Conservation (phyloP, 495 filamentous ascomycete species). For the Penicillium manginii region DNA sequence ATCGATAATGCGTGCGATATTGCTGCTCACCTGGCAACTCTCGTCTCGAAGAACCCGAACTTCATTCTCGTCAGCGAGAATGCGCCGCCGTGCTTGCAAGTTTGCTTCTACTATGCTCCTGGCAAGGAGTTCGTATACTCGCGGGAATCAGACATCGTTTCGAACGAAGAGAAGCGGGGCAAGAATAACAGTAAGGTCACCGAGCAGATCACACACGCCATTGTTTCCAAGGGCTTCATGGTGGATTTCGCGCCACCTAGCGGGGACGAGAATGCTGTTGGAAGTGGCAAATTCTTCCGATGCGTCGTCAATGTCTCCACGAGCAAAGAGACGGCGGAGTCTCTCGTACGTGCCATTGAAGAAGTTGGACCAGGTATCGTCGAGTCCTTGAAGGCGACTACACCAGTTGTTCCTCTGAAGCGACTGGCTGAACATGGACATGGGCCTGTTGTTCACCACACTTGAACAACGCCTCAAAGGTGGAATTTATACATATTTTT, state of each 20-base stretch:
- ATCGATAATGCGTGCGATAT: constrained; percentile 70
- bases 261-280: constrained; percentile 52
- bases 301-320: constrained; percentile 86
- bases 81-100: constrained; percentile 87
- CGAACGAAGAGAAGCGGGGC: constrained; percentile 45
- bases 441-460: constrained; percentile 40
- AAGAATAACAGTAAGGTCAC: constrained; percentile 73
- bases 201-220: constrained; percentile 61
- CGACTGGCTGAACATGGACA: constrained; percentile 38
- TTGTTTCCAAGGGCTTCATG: constrained; percentile 84
- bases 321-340: constrained; percentile 71
- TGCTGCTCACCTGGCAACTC: constrained; percentile 65
- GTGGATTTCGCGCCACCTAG: constrained; percentile 83
- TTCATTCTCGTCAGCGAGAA: constrained; percentile 74
- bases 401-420: constrained; percentile 18
- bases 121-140: constrained; percentile 52
- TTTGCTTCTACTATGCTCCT: constrained; percentile 88
- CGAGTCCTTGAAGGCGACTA: constrained; percentile 31
- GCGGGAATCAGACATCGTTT: constrained; percentile 30
- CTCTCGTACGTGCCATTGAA: constrained; percentile 72
- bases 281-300: constrained; percentile 79
- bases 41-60: constrained; percentile 56
- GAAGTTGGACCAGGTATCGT: constrained; percentile 61
- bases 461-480: constrained; percentile 11
- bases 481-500: constrained; percentile 10